These are phyloP conservation scores for Colletotrichum cordylinicola DNA, from an alignment of 2,329 filamentous ascomycete species.

Conservation along the genomic window DNA sequence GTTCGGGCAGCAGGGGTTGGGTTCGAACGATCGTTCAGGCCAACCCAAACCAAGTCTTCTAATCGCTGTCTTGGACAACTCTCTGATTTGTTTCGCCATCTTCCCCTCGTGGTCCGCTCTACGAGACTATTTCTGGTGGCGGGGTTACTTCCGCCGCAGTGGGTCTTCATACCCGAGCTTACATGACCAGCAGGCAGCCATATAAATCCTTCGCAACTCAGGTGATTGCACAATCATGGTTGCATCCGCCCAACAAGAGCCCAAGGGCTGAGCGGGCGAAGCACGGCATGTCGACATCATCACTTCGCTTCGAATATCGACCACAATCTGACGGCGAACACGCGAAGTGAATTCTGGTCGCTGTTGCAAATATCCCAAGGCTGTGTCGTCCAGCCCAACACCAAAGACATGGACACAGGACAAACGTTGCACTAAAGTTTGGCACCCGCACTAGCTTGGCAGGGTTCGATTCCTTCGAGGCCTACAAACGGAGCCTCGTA, in stretches of 20 bases:
- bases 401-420: neutral
- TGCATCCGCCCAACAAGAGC: neutral
- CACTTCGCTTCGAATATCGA: neutral
- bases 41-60: neutral
- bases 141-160: neutral
- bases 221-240: neutral
- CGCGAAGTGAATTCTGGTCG: neutral
- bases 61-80: neutral
- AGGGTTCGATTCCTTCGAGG: neutral
- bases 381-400: neutral
- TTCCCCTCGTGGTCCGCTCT: neutral
- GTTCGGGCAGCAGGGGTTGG: neutral
- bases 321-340: neutral
- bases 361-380: neutral
- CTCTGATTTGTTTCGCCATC: neutral
- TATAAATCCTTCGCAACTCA: neutral
- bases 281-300: neutral
- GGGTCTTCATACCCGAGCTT: neutral
- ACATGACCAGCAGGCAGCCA: neutral
- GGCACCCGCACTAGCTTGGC: neutral
- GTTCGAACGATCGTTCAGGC: neutral
- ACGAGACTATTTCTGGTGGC: neutral
- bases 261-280: neutral
- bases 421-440: neutral
- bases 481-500: neutral